Evolutionary conservation across 169 alveolate species (phyloP), one percentile per base, ranked within the genome.

Genomic region (Amoebophrya sp.): DNA sequence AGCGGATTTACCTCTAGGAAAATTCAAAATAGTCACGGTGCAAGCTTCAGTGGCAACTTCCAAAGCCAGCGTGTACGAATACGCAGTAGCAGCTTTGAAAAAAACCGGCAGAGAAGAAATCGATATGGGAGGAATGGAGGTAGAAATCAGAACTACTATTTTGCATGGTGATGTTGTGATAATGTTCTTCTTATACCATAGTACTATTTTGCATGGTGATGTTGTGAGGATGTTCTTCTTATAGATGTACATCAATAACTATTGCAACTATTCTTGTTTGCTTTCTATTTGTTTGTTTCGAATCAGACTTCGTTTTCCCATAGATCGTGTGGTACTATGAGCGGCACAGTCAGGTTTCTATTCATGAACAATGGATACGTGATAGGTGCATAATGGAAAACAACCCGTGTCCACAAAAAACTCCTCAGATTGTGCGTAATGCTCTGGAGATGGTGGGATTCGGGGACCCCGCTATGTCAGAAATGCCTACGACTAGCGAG

Each of bases 371-470:
- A n/a, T n/a, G n/a, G n/a, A n/a, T n/a, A n/a, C n/a, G n/a, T n/a
- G n/a, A n/a, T n/a, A n/a, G n/a, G n/a, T n/a, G n/a, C n/a, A n/a
- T n/a, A n/a, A n/a, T n/a, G n/a, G n/a, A n/a, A n/a, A n/a, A n/a
- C n/a, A n/a, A n/a, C n/a, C n/a, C n/a, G n/a, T n/a, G n/a, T n/a
- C n/a, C n/a, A n/a, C n/a, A n/a, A n/a, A 53, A 53, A 10, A 10
- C 23, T 23, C 76, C 76, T 26, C 83, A 65, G 83, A 36, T 65
- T 18, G 83, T 65, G 38, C 83, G 83, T 18, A 12, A 10, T 36
- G 83, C 83, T 10, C 83, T 65, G 33, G 83, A 65, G 83, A 65
- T 65, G 83, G 83, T 65, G 33, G 83, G 83, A 26, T 65, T 65
- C 36, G 18, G 83, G 18, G 36, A 26, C 83, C 83, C 83, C 83